Percentiles rank a stretch among this genome's conserved stretches.
phyloP scores from a whole-genome alignment of 1,284 basidiomycete species.

The Rhodotorula sp. region DNA sequence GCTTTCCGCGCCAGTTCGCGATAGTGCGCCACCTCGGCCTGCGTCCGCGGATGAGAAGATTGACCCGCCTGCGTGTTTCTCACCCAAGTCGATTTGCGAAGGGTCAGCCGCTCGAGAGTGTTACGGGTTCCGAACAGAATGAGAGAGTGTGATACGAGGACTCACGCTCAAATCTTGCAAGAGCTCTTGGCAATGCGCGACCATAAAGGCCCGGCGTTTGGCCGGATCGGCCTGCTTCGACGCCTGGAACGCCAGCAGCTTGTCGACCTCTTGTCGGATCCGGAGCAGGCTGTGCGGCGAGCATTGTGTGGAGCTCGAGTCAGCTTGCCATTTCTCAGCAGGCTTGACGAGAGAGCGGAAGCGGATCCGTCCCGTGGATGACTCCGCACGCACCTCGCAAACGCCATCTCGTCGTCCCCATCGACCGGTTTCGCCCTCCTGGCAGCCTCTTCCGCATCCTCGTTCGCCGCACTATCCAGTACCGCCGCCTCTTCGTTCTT shows the following conservation, averaged over 20 bases:
- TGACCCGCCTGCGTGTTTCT: conserved; percentile 6
- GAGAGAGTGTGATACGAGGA: too few relatives aligned
- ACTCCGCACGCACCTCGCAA: conserved; percentile 69
- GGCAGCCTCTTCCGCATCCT: not conserved
- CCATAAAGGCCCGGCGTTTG: conserved; percentile 66
- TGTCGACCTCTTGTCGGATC: conserved; percentile 77
- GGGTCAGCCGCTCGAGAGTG: too few relatives aligned
- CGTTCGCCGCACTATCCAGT: not conserved
- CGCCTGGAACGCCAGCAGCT: conserved; percentile 70
- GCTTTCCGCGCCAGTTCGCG: conserved; percentile 49
- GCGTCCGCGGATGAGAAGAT: conserved; percentile 58
- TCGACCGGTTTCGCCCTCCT: not conserved
- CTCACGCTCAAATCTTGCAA: conserved; percentile 74
- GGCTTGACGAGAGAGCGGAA: not conserved
- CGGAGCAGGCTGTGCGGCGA: conserved; percentile 65
- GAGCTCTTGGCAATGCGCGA: conserved; percentile 69
- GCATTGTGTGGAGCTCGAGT: not conserved
- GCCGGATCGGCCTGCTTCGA: conserved; percentile 63
- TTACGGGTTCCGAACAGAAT: too few relatives aligned
- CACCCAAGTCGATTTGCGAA: not conserved
- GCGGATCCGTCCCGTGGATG: not conserved
- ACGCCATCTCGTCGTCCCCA: conserved; percentile 81
- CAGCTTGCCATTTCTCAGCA: too few relatives aligned
- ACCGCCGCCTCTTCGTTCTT: not conserved
- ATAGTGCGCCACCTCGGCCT: conserved; percentile 62